Evolutionary conservation across 2,329 filamentous ascomycete species (phyloP), one percentile per base, ranked within the genome.

Genomic region (Pyrenophora graminea): DNA sequence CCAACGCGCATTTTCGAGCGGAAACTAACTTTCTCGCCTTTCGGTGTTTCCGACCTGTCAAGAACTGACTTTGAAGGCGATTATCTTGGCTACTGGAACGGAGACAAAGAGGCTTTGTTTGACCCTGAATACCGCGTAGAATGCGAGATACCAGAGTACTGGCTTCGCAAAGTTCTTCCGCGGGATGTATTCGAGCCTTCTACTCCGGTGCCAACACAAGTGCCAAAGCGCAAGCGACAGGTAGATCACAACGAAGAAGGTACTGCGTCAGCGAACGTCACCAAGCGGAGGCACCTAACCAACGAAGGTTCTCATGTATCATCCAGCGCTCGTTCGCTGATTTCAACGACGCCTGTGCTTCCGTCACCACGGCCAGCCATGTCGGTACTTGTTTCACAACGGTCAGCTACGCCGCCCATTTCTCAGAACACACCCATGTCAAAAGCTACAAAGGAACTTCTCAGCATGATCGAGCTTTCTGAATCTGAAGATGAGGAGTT

Each of bases 11-110:
- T 38, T 1, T 43, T 64, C 5, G 66, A 69, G 48, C 62, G 54
- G 25, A 76, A 74, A 39, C 56, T 77, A 15, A 71, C 61, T 1
- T 77, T 75, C 50, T 67, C 64, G 3, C 71, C 75, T 1, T 64
- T 70, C 19, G 53, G 53, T 3, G 49, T 75, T 3, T 68, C 70
- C 3, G 48, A 37, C 12, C 51, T 73, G 25, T 59, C 67, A 48
- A 66, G 63, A 61, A 45, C 48, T 18, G 61, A 66, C 13, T 66
- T 68, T 34, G 66, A 63, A 7, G 66, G 55, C 1, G 68, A 70
- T 17, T 59, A 67, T n/a, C 59, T 64, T 13, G 61, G 61, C 0
- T 50, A 61, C 25, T 67, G 63, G 65, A 57, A 57, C 2, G 56
- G 61, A 10, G 48, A 48, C 15, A 45, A 33, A 15, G 41, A 38